Conservation (phyloP, 1,284 basidiomycete genomes). For the Pseudozyma thailandica region DNA sequence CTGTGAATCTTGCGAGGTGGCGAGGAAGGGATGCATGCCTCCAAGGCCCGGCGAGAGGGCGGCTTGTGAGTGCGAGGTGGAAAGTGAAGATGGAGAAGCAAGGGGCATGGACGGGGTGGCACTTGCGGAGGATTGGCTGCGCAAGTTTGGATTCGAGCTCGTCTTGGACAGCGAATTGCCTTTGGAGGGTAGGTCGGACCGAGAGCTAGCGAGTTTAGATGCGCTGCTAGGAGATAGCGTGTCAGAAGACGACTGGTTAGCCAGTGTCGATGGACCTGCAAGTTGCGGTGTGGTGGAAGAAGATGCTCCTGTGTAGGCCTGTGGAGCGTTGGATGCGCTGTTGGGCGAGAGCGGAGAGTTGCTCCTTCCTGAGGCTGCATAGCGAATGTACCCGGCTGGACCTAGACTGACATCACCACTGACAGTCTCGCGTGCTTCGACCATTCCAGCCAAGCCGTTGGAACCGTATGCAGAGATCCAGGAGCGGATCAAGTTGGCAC, state of each 20-base stretch:
- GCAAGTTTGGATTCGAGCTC: conserved; percentile 54
- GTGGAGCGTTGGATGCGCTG: not conserved
- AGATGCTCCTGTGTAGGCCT: not conserved
- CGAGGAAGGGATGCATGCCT: conserved; percentile 1
- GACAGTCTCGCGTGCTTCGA: conserved; percentile 41
- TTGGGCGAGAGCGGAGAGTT: conserved; percentile 20
- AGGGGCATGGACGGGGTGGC: conserved; percentile 11
- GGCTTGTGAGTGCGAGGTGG: conserved; percentile 8
- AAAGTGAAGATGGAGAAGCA: conserved; percentile 28
- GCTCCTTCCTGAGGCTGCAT: conserved; percentile 28
- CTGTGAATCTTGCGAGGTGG: not conserved
- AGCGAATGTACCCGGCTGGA: conserved; percentile 45
- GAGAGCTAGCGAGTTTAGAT: conserved; percentile 1
- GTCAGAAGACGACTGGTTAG: conserved; percentile 18
- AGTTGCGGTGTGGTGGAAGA: conserved; percentile 8
- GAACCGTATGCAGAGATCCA: conserved; percentile 55
- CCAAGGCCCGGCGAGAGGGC: conserved; percentile 1
- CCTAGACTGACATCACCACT: conserved; percentile 39
- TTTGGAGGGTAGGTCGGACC: no score
- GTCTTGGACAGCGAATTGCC: conserved; percentile 27
- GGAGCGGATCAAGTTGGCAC: conserved; percentile 48
- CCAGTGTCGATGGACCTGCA: no score
- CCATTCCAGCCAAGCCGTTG: conserved; percentile 49
- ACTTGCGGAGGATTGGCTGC: conserved; percentile 5
- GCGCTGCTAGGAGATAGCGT: conserved; percentile 12